Evolutionary conservation across 306 rosid species (phyloP), one percentile per base, ranked within the genome.

Genomic region (Coriaria nepalensis): DNA sequence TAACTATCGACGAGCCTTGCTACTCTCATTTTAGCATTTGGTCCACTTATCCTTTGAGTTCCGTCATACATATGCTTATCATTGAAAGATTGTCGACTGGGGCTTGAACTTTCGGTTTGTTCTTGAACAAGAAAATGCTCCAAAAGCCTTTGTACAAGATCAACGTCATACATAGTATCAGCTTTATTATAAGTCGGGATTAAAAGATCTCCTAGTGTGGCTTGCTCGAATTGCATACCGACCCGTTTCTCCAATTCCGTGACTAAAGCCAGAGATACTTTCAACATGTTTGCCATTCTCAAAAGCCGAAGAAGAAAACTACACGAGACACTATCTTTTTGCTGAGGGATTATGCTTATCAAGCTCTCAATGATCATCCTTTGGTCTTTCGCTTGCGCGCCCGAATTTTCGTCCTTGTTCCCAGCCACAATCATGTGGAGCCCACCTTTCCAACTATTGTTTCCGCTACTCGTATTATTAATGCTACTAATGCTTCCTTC

Each of bases 141-240:
- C 6, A 92, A 65, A 34, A 92, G 81, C 74, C 96, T 84, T 67
- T 82, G 93, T 54, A 82, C 78, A 60, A 92, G 96, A 66, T 92
- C 98, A 6, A 92, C 96, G 61, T 92, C 98, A 62, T 73, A 79
- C 78, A 78, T 64, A 5, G 88, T 80, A 57, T 85, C 98, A 2
- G 68, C 66, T 57, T 82, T 78, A 43, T 54, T 67, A 67, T 71
- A 85, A 36, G 78, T 71, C 39, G 93, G 98, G 50, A 92, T 79
- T 32, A 92, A 57, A 45, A 92, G 98, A 65, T 92, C 98, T 6
- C 71, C 63, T 44, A 79, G 58, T 56, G 87, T 63, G 53, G 96
- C 98, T 59, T 92, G 96, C 29, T 92, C 98, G 53, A 92, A 79
- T 58, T 92, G 98, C 98, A 92, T 92, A 47, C 98, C 98, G 32